Conservation (phyloP, 1,284 basidiomycete genomes). For the Vanrija humicola region DNA sequence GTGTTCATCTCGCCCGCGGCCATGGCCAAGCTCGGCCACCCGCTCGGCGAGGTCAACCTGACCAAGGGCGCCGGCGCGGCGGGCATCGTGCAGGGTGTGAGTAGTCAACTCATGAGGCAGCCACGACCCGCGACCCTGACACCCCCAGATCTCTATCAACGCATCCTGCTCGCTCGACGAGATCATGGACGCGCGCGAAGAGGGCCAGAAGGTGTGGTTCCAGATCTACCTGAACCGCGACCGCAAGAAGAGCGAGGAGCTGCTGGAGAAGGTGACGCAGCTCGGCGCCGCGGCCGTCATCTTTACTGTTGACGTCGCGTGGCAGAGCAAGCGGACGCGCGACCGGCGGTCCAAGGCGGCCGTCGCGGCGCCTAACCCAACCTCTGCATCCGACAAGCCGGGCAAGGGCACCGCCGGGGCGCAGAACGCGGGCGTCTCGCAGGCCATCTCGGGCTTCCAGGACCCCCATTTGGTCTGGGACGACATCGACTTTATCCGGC, state of each 20-base stretch:
- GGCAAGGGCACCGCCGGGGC: background rate
- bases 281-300: slow-evolving; percentile 65
- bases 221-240: slow-evolving; percentile 78
- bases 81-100: slow-evolving; percentile 74
- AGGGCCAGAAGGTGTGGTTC: slow-evolving; percentile 72
- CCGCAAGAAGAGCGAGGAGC: slow-evolving; percentile 62
- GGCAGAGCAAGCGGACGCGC: slow-evolving; percentile 79
- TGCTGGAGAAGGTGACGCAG: slow-evolving; percentile 52
- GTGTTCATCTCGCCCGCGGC: slow-evolving; percentile 80
- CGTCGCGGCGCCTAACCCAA: slow-evolving; percentile 11
- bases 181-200: slow-evolving; percentile 49
- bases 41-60: slow-evolving; percentile 79
- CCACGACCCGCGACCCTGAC: too few relatives aligned
- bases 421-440: slow-evolving; percentile 35
- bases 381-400: background rate
- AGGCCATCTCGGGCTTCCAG: slow-evolving; percentile 53
- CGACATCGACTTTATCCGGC: slow-evolving; percentile 48
- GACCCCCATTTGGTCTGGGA: slow-evolving; percentile 51
- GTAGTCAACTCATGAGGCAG: too few relatives aligned
- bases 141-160: slow-evolving; percentile 64
- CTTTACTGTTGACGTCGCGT: slow-evolving; percentile 85
- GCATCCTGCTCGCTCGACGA: slow-evolving; percentile 67
- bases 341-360: slow-evolving; percentile 55
- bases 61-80: slow-evolving; percentile 67
- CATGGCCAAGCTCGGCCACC: slow-evolving; percentile 85